Evolutionary conservation across 2,329 filamentous ascomycete species (phyloP).

Genomic region (Trichothecium sympodiale): DNA sequence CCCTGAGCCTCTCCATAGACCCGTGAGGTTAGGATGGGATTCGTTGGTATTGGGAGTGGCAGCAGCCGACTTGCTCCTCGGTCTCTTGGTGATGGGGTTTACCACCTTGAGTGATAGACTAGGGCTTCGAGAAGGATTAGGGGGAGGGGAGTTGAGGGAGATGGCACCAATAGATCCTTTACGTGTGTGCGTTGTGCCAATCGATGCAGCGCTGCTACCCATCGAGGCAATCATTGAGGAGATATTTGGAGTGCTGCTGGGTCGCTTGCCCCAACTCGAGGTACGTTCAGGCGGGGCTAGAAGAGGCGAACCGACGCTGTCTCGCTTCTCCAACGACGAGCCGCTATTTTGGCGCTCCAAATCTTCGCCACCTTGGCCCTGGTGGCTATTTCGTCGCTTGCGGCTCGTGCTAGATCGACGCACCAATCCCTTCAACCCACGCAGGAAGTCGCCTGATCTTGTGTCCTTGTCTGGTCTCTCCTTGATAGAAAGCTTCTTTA

Average conservation of each 20-base stretch:
- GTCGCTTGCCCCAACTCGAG: constrained; percentile 38
- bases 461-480: constrained; percentile 26
- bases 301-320: constrained; percentile 23
- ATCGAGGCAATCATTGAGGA: constrained; percentile 48
- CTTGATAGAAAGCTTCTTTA: constrained; percentile 50
- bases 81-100: constrained; percentile 37
- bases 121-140: constrained; percentile 1
- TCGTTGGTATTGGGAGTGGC: constrained; percentile 13
- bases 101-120: constrained; percentile 26
- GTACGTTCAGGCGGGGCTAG: constrained; percentile 40
- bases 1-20: constrained; percentile 40
- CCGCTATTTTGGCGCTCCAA: constrained; percentile 15
- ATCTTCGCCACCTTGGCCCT: constrained; percentile 17
- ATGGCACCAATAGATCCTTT: constrained; percentile 48
- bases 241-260: constrained; percentile 41
- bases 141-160: constrained; percentile 22
- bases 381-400: constrained; percentile 35
- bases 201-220: constrained; percentile 41
- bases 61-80: constrained; percentile 40
- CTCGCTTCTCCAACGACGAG: constrained; percentile 20
- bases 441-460: constrained; percentile 37
- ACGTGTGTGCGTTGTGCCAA: constrained; percentile 44
- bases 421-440: constrained; percentile 37
- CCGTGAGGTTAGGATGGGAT: constrained; percentile 33
- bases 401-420: constrained; percentile 35